Base-by-base conservation (phyloP, 345 rosid genomes). In the Salix exigua region DNA sequence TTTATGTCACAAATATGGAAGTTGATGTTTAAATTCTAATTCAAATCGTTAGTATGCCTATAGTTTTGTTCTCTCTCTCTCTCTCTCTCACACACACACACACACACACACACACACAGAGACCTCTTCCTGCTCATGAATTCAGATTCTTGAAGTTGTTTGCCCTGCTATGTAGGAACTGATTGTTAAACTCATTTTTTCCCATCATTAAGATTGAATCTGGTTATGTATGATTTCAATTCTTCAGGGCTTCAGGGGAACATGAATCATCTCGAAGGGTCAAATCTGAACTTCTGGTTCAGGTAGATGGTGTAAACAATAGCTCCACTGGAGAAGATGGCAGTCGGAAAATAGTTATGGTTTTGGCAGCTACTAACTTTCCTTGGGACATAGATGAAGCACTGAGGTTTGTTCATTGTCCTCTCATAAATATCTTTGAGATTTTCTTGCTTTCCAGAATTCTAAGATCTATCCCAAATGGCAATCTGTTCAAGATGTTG, bases 361-460 rank as follows among this genome's bases (percentile, higher is more conserved):
- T 96, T 72, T 86, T 96, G 83, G 98, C 99, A 51, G 98, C 99
- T 46, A 96, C 99, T 71, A 96, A 96, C 86, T 96, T 94, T 79
- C 99, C 99, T 1, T 96, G 99, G 98, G 99, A 96, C 89, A 96
- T 96, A 79, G 99, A 96, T 66, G 97, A 94, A 86, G 99, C 99
- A 16, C 90, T 96, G 75, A 90, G 99, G 99, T 96, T 80, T 66
- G 64, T 38, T 33, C n/a, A 25, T 68, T 42, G 73, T 55, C 69
- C 55, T 73, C 66, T 60, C 50, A 17, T 28, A 44, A 64, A 58
- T 40, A 35, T 37, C 10, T 68, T 14, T 28, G 23, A 35, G 26
- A 31, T 64, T 31, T 26, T 60, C 12, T 23, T n/a, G 44, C 55
- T n/a, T 65, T 53, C 69, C 76, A 42, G 51, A 40, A 37, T 40